Evolutionary conservation across 257 asterid genomes (phyloP).

Genomic region (Rauvolfia tetraphylla): DNA sequence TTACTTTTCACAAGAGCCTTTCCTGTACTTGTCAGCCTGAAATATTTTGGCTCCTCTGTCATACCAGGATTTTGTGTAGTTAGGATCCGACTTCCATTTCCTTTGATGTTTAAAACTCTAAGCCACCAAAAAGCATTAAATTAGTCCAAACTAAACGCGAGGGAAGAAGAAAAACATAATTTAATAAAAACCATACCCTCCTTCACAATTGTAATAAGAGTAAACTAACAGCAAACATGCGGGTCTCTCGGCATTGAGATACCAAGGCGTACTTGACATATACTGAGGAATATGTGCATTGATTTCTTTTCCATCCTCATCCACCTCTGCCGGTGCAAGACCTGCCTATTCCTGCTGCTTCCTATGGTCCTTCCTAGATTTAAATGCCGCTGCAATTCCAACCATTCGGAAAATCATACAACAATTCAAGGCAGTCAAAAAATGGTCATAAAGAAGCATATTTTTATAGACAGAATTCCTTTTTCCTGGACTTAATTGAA

Average conservation of each 20-base stretch:
- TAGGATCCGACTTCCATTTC: constrained; percentile 93
- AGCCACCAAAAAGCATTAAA: background rate
- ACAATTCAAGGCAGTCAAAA: background rate
- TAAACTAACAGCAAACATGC: constrained; percentile 35
- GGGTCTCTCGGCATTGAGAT: constrained; percentile 80
- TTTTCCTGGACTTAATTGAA: background rate
- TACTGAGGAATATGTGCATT: constrained; percentile 99
- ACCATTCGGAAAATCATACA: background rate
- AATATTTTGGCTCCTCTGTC: constrained; percentile 79
- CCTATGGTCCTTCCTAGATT: constrained; percentile 96
- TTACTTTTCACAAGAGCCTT: constrained; percentile 93
- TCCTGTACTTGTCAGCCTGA: constrained; percentile 78
- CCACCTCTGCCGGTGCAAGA: constrained; percentile 95
- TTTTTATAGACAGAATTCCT: no score
- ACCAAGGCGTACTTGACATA: constrained; percentile 97
- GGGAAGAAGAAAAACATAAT: no score
- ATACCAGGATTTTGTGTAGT: constrained; percentile 78
- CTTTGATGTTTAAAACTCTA: constrained; percentile 99
- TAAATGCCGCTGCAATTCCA: constrained; percentile 63
- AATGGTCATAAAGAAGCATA: background rate
- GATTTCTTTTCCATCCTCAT: constrained; percentile 97
- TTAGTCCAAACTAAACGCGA: no score
- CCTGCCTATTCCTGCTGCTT: constrained; percentile 93
- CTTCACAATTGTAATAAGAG: background rate
- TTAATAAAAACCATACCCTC: background rate